Evolutionary conservation across 495 filamentous ascomycete genomes (phyloP).

Genomic region (Pyrenula massariospora): DNA sequence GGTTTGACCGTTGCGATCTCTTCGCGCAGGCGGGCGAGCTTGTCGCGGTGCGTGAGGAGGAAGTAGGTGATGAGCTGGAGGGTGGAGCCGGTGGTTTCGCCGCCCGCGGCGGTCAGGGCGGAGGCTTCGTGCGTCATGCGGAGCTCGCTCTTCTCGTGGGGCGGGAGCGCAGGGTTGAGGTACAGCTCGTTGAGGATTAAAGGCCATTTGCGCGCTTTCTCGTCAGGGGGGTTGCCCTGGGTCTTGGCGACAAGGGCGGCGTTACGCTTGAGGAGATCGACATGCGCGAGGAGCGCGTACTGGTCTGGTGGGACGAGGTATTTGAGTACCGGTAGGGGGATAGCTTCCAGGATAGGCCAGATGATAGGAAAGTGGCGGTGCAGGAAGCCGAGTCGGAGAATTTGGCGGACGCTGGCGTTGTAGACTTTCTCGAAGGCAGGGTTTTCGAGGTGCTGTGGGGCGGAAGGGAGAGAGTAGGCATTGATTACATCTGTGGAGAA

Average conservation of each 20-base stretch:
- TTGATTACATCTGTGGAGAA: slow-evolving; percentile 18
- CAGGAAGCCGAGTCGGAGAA: slow-evolving; percentile 1
- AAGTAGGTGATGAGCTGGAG: background rate
- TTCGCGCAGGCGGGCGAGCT: background rate
- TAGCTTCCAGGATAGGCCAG: slow-evolving; percentile 2
- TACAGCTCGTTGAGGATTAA: background rate
- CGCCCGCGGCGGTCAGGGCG: background rate
- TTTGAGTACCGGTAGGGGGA: slow-evolving; percentile 5
- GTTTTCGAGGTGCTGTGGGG: background rate
- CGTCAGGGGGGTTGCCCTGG: background rate
- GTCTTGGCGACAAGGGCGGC: background rate
- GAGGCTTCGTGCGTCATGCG: background rate
- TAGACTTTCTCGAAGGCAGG: background rate
- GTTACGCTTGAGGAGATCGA: background rate
- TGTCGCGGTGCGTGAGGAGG: background rate
- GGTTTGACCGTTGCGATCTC: background rate
- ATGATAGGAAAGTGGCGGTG: slow-evolving; percentile 13
- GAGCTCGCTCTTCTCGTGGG: background rate
- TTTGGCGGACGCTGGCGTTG: slow-evolving; percentile 1
- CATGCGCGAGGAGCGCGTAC: background rate
- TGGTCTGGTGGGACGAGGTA: slow-evolving; percentile 3
- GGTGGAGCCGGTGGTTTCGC: background rate
- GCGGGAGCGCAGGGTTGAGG: background rate
- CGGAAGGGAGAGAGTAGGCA: background rate
- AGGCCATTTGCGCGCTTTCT: background rate